These are phyloP conservation scores for Petunia axillaris DNA, from an alignment of 257 asterid species.

Conservation along the genomic window DNA sequence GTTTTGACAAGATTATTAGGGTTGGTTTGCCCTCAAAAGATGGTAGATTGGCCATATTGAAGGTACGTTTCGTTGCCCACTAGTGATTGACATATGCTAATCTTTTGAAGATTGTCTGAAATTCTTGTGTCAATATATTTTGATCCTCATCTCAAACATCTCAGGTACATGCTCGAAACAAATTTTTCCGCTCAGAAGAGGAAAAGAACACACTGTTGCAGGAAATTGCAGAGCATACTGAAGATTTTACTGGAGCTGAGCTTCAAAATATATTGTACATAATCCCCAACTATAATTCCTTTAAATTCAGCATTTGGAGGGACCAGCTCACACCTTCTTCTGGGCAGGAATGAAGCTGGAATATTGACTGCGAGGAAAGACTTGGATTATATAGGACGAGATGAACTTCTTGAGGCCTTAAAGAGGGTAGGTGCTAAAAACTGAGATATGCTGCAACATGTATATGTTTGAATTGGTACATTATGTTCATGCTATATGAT, in stretches of 20 bases:
- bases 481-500: slow-evolving; percentile 28
- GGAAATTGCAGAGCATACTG: slow-evolving; percentile 85
- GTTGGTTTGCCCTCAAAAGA: slow-evolving; percentile 96
- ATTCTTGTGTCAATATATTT: slow-evolving; percentile 7
- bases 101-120: slow-evolving; percentile 14
- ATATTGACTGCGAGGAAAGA: slow-evolving; percentile 95
- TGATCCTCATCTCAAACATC: slow-evolving; percentile 34
- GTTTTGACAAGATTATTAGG: slow-evolving; percentile 95
- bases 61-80: slow-evolving; percentile 49
- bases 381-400: slow-evolving; percentile 84
- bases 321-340: slow-evolving; percentile 38
- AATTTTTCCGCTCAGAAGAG: slow-evolving; percentile 88
- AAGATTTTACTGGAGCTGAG: slow-evolving; percentile 97
- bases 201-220: slow-evolving; percentile 82
- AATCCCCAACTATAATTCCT: slow-evolving; percentile 24
- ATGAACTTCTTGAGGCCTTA: slow-evolving; percentile 95
- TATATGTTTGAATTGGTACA: slow-evolving; percentile 23
- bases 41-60: slow-evolving; percentile 93
- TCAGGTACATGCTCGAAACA: slow-evolving; percentile 98
- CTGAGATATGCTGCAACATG: slow-evolving; percentile 26
- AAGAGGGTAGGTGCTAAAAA: slow-evolving; percentile 65
- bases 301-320: slow-evolving; percentile 30
- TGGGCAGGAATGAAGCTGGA: slow-evolving; percentile 97
- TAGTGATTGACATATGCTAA: slow-evolving; percentile 6
- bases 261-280: slow-evolving; percentile 89